Conservation (phyloP, 2,329 filamentous ascomycete species). For the Neonectria punicea region DNA sequence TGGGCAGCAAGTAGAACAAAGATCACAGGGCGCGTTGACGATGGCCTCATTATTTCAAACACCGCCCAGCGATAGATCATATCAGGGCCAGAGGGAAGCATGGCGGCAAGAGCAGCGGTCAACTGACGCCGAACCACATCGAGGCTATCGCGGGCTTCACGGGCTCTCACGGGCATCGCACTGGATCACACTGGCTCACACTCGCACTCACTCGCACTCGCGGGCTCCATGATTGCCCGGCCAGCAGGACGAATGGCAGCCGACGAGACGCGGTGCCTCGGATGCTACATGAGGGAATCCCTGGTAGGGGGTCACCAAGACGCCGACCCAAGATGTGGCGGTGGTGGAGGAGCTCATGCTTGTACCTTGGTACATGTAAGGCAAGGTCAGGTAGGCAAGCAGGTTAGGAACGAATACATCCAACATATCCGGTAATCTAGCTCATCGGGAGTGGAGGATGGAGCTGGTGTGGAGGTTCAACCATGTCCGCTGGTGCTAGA, state of each 20-base stretch:
- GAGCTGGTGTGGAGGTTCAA: slow-evolving; percentile 22
- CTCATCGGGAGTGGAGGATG: slow-evolving; percentile 25
- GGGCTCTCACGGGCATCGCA: slow-evolving; percentile 10
- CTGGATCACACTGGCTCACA: neutral
- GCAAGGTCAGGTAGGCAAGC: neutral
- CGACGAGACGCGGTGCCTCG: slow-evolving; percentile 35
- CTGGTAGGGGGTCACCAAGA: slow-evolving; percentile 14
- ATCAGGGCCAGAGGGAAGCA: slow-evolving; percentile 35
- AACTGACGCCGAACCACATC: slow-evolving; percentile 39
- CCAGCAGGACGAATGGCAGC: slow-evolving; percentile 35
- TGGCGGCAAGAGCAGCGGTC: slow-evolving; percentile 39
- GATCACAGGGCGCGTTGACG: slow-evolving; percentile 37
- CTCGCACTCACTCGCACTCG: slow-evolving; percentile 25
- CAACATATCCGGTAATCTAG: slow-evolving; percentile 18
- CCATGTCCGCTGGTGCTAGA: slow-evolving; percentile 13
- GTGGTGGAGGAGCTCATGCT: slow-evolving; percentile 26
- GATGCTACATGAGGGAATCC: slow-evolving; percentile 40
- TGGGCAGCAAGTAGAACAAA: slow-evolving; percentile 35
- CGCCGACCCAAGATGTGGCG: neutral
- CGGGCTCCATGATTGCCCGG: slow-evolving; percentile 35
- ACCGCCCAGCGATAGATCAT: slow-evolving; percentile 37
- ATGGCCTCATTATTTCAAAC: slow-evolving; percentile 41
- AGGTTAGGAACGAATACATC: neutral
- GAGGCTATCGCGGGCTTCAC: slow-evolving; percentile 35
- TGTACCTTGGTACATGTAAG: slow-evolving; percentile 8